Evolutionary conservation across 192 early-diverging fungal genomes (phyloP).

Genomic region (Mortierella alpina): DNA sequence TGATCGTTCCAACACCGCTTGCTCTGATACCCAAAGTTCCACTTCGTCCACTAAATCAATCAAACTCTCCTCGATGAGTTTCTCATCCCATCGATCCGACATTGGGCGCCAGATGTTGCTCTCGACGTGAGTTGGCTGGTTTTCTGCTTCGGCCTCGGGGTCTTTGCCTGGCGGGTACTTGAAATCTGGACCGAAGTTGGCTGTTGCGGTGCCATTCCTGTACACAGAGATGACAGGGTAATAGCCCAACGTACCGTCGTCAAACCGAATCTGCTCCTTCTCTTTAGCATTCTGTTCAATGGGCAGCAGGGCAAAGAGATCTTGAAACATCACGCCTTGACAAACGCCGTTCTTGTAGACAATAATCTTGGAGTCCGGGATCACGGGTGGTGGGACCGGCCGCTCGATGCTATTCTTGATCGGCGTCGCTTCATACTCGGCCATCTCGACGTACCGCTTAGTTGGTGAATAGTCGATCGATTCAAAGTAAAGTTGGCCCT

Average conservation of each 20-base stretch:
- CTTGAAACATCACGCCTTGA: conserved; percentile 66
- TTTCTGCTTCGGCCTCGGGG: conserved; percentile 52
- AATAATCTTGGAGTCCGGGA: conserved; percentile 68
- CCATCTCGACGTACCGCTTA: conserved; percentile 56
- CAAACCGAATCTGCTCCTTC: conserved; percentile 60
- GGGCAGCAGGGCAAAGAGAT: conserved; percentile 61
- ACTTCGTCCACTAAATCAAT: conserved; percentile 75
- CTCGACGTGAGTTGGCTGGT: not conserved
- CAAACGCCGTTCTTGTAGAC: conserved; percentile 74
- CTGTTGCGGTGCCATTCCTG: conserved; percentile 67
- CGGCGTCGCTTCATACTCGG: conserved; percentile 60
- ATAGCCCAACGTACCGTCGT: conserved; percentile 74
- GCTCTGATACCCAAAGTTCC: conserved; percentile 57
- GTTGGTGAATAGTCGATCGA: conserved; percentile 65
- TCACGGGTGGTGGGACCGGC: conserved; percentile 39
- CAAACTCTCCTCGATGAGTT: conserved; percentile 66
- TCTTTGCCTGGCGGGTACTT: conserved; percentile 61
- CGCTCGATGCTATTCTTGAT: conserved; percentile 44
- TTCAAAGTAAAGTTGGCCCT: conserved; percentile 65
- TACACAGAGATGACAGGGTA: conserved; percentile 73
- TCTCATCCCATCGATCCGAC: conserved; percentile 65
- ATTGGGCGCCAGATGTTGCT: conserved; percentile 63
- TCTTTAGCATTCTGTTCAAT: conserved; percentile 51
- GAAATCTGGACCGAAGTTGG: conserved; percentile 75
- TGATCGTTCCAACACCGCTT: conserved; percentile 8